Evolutionary conservation across 139 green algal genomes (phyloP).

Genomic region (Chlamydomonas schloesseri): DNA sequence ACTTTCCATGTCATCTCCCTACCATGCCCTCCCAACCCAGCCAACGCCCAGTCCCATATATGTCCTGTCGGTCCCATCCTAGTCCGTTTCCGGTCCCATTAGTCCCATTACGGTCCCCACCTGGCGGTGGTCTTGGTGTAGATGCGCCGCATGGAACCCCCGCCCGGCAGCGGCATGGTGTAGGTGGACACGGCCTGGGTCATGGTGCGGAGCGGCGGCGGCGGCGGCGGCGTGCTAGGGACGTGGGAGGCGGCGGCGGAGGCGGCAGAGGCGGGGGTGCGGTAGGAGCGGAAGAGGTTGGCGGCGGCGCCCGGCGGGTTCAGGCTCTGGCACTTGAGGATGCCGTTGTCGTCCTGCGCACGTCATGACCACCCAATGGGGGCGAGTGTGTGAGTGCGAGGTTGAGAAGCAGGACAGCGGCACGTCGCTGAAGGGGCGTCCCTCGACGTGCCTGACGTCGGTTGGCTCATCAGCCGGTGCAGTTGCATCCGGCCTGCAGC

Average conservation of each 20-base stretch:
- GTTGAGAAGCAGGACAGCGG: neutral
- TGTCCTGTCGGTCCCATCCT: too few species aligned
- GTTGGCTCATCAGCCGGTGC: too few species aligned
- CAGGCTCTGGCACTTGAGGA: neutral
- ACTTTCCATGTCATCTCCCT: too few species aligned
- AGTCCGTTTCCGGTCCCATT: too few species aligned
- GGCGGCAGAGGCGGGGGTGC: neutral
- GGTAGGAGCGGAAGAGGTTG: slow-evolving; percentile 28
- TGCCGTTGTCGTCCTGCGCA: neutral
- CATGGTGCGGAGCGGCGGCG: neutral
- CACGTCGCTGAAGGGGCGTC: too few species aligned
- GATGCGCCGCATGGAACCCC: neutral
- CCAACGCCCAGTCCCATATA: too few species aligned
- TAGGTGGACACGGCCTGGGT: neutral
- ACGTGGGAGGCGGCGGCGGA: neutral
- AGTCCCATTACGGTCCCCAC: too few species aligned
- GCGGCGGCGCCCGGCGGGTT: neutral
- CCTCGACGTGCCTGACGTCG: too few species aligned
- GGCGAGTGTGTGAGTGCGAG: neutral
- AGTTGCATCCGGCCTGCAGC: too few species aligned
- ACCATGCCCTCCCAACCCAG: too few species aligned
- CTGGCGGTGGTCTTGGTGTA: slow-evolving; percentile 26
- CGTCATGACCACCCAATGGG: too few species aligned
- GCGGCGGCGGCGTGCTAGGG: neutral
- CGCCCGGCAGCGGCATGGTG: too few species aligned